phyloP scores from a whole-genome alignment of 345 rosid species.

The Barbarea vulgaris region DNA sequence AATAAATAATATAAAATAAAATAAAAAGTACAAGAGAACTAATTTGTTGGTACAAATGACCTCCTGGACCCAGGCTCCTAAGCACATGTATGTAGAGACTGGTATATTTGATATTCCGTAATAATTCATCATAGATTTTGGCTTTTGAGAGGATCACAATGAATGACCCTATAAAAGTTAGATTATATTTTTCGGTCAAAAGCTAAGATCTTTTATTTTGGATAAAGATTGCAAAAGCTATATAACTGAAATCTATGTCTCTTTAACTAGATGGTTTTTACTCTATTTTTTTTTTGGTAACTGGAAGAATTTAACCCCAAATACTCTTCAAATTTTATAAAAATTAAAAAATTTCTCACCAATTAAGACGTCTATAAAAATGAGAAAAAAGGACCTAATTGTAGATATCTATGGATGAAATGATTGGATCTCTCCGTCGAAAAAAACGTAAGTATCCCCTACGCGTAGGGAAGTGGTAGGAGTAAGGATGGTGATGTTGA shows the following conservation, averaged over 20 bases:
- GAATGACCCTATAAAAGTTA: neutral
- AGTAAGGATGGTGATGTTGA: conserved; percentile 37
- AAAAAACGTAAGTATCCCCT: neutral
- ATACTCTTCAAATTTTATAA: neutral
- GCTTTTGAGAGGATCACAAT: conserved; percentile 12
- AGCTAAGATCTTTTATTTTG: conserved; percentile 17
- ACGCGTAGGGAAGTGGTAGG: conserved; percentile 24
- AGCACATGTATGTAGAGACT: neutral
- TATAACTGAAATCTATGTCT: conserved; percentile 7
- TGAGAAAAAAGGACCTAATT: neutral
- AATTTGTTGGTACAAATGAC: neutral
- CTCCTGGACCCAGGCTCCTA: neutral
- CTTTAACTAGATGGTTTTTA: neutral
- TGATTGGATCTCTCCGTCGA: conserved; percentile 6
- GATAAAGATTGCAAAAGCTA: conserved; percentile 5
- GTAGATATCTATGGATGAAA: neutral
- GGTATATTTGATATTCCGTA: neutral
- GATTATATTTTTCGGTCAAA: neutral
- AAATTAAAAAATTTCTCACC: neutral
- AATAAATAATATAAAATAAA: too few relatives aligned
- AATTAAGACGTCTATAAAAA: neutral
- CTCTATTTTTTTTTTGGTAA: neutral
- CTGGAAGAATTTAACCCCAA: neutral
- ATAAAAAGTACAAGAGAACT: too few relatives aligned
- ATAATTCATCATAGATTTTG: neutral